A percentile compares a stretch with the other conserved stretches of the same genome.
Evolutionary conservation across 2,329 filamentous ascomycete genomes (phyloP).

Genomic region (Stagonosporopsis rhizophila): DNA sequence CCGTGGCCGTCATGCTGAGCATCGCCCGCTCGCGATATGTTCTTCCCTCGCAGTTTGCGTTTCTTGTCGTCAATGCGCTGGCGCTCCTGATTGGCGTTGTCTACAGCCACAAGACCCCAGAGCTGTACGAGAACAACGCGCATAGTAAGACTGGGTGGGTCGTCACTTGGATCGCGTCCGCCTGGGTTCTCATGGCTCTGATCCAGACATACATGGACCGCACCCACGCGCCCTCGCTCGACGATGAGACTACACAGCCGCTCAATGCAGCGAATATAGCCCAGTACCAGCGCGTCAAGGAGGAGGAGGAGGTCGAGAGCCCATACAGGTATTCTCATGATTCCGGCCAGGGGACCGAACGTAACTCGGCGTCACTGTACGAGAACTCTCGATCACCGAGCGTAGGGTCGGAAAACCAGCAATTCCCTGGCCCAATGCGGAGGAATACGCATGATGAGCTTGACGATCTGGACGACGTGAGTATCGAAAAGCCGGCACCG

Average conservation of each 20-base stretch:
- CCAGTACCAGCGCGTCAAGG: slow-evolving; percentile 49
- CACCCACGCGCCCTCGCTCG: slow-evolving; percentile 37
- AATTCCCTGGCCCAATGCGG: slow-evolving; percentile 48
- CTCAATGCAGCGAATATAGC: slow-evolving; percentile 49
- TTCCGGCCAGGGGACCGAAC: slow-evolving; percentile 71
- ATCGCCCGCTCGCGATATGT: slow-evolving; percentile 79
- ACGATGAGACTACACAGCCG: slow-evolving; percentile 31
- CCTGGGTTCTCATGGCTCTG: slow-evolving; percentile 73
- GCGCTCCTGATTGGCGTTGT: slow-evolving; percentile 50
- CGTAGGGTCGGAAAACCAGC: slow-evolving; percentile 54
- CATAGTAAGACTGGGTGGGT: slow-evolving; percentile 91
- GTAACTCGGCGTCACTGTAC: slow-evolving; percentile 69
- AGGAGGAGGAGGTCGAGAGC: slow-evolving; percentile 33
- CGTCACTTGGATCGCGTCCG: slow-evolving; percentile 72
- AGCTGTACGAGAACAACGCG: slow-evolving; percentile 86
- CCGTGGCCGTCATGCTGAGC: slow-evolving; percentile 86
- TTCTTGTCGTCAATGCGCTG: slow-evolving; percentile 53
- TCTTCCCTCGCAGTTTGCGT: slow-evolving; percentile 69
- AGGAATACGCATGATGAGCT: slow-evolving; percentile 50
- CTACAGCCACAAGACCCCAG: slow-evolving; percentile 82
- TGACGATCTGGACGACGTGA: slow-evolving; percentile 55
- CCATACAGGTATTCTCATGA: slow-evolving; percentile 53
- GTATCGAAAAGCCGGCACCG: slow-evolving; percentile 53
- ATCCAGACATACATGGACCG: slow-evolving; percentile 66
- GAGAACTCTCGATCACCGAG: slow-evolving; percentile 70